A percentile compares a stretch with the other conserved stretches of the same genome.
phyloP scores from a whole-genome alignment of 2,329 filamentous ascomycete species.

The Intubia oerlemansii region DNA sequence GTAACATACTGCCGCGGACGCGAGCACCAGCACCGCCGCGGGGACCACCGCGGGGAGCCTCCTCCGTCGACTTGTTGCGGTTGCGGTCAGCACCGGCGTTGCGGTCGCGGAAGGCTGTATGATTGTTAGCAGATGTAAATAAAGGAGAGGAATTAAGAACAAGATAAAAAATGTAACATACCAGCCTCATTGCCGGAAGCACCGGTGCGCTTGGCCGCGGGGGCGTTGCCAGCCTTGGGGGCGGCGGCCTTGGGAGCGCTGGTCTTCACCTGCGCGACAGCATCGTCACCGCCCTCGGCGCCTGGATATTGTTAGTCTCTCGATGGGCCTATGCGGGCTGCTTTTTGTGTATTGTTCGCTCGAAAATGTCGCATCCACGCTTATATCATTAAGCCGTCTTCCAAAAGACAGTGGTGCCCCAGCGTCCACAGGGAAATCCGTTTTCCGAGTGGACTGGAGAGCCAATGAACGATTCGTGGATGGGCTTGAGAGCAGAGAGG shows the following conservation, averaged over 20 bases:
- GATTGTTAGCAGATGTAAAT: slow-evolving; percentile 5
- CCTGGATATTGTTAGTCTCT: slow-evolving; percentile 18
- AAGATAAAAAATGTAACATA: slow-evolving; percentile 22
- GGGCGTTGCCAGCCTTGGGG: slow-evolving; percentile 14
- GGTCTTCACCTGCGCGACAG: slow-evolving; percentile 72
- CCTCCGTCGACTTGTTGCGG: slow-evolving; percentile 58
- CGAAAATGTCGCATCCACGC: too few relatives aligned
- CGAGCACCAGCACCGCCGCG: slow-evolving; percentile 44
- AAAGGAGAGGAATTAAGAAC: too few relatives aligned
- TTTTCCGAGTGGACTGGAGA: background rate
- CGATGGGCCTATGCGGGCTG: background rate
- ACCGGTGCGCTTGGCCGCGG: slow-evolving; percentile 22
- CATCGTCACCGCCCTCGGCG: slow-evolving; percentile 42
- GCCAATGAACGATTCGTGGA: background rate
- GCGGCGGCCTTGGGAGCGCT: slow-evolving; percentile 49
- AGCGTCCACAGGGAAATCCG: background rate
- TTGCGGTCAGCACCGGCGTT: slow-evolving; percentile 64
- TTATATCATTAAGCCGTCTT: too few relatives aligned
- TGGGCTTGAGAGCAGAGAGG: background rate
- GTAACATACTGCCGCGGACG: slow-evolving; percentile 32
- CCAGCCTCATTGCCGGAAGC: slow-evolving; percentile 68
- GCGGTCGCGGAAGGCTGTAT: slow-evolving; percentile 70
- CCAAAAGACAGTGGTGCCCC: too few relatives aligned
- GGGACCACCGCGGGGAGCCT: slow-evolving; percentile 31
- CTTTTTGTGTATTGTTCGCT: background rate